Conservation (phyloP, 345 rosid genomes). For the Cochlearia excelsa region DNA sequence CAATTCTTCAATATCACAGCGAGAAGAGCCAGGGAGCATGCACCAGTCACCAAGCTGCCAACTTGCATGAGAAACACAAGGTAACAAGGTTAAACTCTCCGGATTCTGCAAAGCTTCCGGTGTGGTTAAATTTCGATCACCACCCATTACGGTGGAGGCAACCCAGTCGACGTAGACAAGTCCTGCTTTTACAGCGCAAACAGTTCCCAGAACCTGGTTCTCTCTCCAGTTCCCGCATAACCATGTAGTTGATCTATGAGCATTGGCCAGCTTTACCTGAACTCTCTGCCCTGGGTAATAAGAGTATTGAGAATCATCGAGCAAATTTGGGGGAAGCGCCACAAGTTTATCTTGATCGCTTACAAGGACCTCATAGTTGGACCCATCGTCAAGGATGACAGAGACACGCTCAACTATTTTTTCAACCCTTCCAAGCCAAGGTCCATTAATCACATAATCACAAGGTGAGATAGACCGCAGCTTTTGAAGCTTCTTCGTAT, state of each 20-base stretch:
- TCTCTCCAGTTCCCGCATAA: conserved; percentile 72
- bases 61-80: conserved; percentile 61
- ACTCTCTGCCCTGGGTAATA: conserved; percentile 92
- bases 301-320: conserved; percentile 65
- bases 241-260: conserved; percentile 64
- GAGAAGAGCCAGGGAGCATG: conserved; percentile 45
- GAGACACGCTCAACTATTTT: conserved; percentile 63
- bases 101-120: conserved; percentile 59
- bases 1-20: conserved; percentile 29
- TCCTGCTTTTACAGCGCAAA: conserved; percentile 61
- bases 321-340: conserved; percentile 53
- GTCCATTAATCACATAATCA: conserved; percentile 69
- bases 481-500: conserved; percentile 57
- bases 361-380: conserved; percentile 57
- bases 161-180: conserved; percentile 78
- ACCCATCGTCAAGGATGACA: conserved; percentile 69
- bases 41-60: conserved; percentile 99
- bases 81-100: conserved; percentile 54
- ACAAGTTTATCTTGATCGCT: conserved; percentile 54
- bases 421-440: conserved; percentile 79
- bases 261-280: conserved; percentile 44
- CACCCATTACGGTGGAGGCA: conserved; percentile 46
- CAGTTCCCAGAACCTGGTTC: conserved; percentile 62
- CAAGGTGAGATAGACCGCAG: conserved; percentile 61
- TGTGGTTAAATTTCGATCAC: conserved; percentile 38